These are phyloP conservation scores for Pseudopyrenochaeta lycopersici DNA, from an alignment of 2,329 filamentous ascomycete genomes.

Conservation along the genomic window DNA sequence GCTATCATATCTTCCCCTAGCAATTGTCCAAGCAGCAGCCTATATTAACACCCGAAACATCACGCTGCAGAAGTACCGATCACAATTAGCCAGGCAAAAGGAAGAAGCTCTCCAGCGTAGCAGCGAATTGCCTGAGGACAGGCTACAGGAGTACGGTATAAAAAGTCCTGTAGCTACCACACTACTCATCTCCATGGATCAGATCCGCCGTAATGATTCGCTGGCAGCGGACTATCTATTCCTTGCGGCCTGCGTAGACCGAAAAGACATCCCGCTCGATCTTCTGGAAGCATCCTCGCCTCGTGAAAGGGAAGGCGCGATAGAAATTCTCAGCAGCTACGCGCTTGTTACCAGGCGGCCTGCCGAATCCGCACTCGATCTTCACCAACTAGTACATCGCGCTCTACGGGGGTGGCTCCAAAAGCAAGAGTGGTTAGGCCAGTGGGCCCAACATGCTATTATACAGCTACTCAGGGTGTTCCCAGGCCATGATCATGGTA, in stretches of 20 bases:
- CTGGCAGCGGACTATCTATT: constrained; percentile 49
- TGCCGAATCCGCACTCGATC: constrained; percentile 16
- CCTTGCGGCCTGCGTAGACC: constrained; percentile 52
- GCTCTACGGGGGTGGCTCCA: constrained; percentile 15
- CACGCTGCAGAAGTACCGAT: constrained; percentile 19
- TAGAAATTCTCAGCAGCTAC: constrained; percentile 17
- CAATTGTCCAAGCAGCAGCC: constrained; percentile 27
- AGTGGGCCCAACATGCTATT: constrained; percentile 17
- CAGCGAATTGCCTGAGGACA: constrained; percentile 43
- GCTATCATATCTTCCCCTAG: constrained; percentile 29
- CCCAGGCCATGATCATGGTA: constrained; percentile 17
- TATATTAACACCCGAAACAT: constrained; percentile 18
- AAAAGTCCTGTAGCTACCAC: constrained; percentile 52
- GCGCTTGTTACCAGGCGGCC: constrained; percentile 18
- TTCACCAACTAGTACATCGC: constrained; percentile 21
- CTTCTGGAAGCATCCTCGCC: constrained; percentile 22
- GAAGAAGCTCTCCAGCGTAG: constrained; percentile 42
- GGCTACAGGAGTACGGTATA: constrained; percentile 26
- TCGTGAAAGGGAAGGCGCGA: constrained; percentile 17
- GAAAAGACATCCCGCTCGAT: constrained; percentile 25
- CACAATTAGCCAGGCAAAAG: constrained; percentile 23
- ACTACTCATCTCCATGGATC: constrained; percentile 54
- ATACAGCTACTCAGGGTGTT: constrained; percentile 22
- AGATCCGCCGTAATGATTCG: constrained; percentile 25
- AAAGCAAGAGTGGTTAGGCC: constrained; percentile 3